A percentile compares a stretch with the other conserved stretches of the same genome.
phyloP scores from a whole-genome alignment of 352 stramenopile genomes.

The Globisporangium nunn region DNA sequence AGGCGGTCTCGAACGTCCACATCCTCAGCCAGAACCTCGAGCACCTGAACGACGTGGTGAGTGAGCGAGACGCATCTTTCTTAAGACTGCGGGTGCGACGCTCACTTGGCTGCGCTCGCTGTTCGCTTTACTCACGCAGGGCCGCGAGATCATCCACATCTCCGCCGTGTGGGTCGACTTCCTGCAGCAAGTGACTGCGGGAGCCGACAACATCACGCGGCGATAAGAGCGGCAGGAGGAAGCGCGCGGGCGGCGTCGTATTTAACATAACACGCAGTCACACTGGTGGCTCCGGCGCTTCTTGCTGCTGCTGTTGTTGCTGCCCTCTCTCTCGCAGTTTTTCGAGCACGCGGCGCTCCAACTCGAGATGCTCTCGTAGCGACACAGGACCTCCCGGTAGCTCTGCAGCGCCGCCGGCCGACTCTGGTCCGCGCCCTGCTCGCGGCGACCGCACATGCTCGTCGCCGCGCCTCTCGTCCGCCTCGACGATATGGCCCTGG shows the following conservation, averaged over 20 bases:
- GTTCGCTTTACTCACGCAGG: constrained; percentile 19
- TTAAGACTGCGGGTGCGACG: too few species aligned
- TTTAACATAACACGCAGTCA: constrained; percentile 8
- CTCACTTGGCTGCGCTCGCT: not conserved
- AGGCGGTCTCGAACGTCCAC: constrained; percentile 74
- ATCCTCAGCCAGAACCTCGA: constrained; percentile 79
- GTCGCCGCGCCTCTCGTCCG: constrained; percentile 23
- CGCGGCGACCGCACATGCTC: constrained; percentile 10
- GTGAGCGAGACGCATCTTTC: not conserved
- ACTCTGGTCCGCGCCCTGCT: constrained; percentile 10
- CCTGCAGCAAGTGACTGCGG: constrained; percentile 44
- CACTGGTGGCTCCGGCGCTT: constrained; percentile 8
- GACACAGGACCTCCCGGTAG: constrained; percentile 42
- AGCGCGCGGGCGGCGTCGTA: not conserved
- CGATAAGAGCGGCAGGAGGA: constrained; percentile 12
- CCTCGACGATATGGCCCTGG: constrained; percentile 65
- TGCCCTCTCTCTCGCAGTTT: constrained; percentile 34
- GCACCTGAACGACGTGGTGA: constrained; percentile 74
- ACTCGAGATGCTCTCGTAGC: constrained; percentile 42
- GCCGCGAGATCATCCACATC: constrained; percentile 66
- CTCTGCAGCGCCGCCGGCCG: not conserved
- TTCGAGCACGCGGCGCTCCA: constrained; percentile 47
- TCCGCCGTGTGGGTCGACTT: constrained; percentile 70
- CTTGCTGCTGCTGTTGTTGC: constrained; percentile 21
- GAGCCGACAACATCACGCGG: constrained; percentile 25